phyloP scores from a whole-genome alignment of 495 filamentous ascomycete genomes.

The Annulohypoxylon moriforme region DNA sequence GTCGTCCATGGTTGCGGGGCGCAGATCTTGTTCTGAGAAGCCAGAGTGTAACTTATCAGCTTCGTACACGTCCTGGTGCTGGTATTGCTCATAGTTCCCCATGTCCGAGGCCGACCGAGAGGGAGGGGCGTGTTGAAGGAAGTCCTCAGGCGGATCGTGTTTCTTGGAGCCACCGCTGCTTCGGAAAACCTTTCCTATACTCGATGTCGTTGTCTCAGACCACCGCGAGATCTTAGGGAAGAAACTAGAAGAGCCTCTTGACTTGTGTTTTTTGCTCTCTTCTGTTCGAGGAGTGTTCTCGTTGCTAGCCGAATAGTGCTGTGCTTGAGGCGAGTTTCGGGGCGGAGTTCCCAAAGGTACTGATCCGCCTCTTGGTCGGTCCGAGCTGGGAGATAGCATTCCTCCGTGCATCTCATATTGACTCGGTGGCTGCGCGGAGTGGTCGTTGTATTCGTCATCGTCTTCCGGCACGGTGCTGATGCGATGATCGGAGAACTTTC shows the following conservation, averaged over 20 bases:
- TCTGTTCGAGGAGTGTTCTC: constrained; percentile 82
- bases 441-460: constrained; percentile 73
- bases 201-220: constrained; percentile 94
- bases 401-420: constrained; percentile 62
- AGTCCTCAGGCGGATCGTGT: constrained; percentile 56
- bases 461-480: constrained; percentile 92
- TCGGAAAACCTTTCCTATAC: constrained; percentile 62
- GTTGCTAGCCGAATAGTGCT: constrained; percentile 62
- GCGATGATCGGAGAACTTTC: constrained; percentile 76
- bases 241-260: constrained; percentile 85
- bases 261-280: constrained; percentile 90
- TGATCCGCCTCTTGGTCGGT: constrained; percentile 67
- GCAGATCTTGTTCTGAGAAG: constrained; percentile 65
- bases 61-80: constrained; percentile 71
- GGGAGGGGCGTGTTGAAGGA: constrained; percentile 51
- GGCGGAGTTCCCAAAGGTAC: constrained; percentile 79
- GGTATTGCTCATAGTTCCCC: constrained; percentile 70
- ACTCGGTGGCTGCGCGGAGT: constrained; percentile 54
- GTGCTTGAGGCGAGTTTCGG: constrained; percentile 55
- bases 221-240: constrained; percentile 94
- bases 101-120: constrained; percentile 81
- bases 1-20: constrained; percentile 27
- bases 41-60: constrained; percentile 78
- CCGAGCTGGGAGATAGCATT: constrained; percentile 60
- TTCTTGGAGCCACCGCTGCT: constrained; percentile 61